Evolutionary conservation across 768 basidiomycete species (phyloP).

Genomic region (Termitomyces sp.): DNA sequence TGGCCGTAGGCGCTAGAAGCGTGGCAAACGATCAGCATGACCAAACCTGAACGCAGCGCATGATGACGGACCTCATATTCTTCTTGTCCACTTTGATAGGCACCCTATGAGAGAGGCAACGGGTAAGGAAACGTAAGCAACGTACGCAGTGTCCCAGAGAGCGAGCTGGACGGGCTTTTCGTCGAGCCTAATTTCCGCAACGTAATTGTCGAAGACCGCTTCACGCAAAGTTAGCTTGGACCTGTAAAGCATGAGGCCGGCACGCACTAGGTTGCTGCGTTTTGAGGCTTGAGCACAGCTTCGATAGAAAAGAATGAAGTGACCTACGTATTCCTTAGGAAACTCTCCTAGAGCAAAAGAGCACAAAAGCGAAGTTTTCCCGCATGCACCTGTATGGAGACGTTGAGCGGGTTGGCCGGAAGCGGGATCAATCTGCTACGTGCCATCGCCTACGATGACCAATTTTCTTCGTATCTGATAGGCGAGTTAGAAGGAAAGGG

Average conservation of each 20-base stretch:
- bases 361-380: conserved; percentile 90
- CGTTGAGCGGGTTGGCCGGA: conserved; percentile 21
- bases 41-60: neutral
- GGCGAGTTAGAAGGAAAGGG: conserved; percentile 3
- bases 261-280: conserved; percentile 58
- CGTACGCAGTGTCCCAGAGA: conserved; percentile 98
- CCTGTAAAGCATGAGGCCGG: conserved; percentile 17
- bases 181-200: conserved; percentile 96
- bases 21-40: conserved; percentile 7
- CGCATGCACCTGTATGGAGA: conserved; percentile 73
- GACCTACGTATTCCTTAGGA: conserved; percentile 90
- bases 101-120: conserved; percentile 12
- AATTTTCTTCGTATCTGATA: conserved; percentile 88
- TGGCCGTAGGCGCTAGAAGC: conserved; percentile 78
- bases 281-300: conserved; percentile 10
- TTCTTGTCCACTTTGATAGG: conserved; percentile 79
- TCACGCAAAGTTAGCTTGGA: conserved; percentile 18
- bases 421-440: conserved; percentile 29
- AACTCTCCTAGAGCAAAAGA: conserved; percentile 95
- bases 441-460: conserved; percentile 96
- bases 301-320: conserved; percentile 9
- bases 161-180: conserved; percentile 97
- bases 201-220: conserved; percentile 99
- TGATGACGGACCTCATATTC: conserved; percentile 80
- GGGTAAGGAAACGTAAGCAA: conserved; percentile 23